Percentiles rank a stretch among this genome's conserved stretches.
phyloP scores from a whole-genome alignment of 2,329 filamentous ascomycete genomes.

The Ustilaginoidea virens region DNA sequence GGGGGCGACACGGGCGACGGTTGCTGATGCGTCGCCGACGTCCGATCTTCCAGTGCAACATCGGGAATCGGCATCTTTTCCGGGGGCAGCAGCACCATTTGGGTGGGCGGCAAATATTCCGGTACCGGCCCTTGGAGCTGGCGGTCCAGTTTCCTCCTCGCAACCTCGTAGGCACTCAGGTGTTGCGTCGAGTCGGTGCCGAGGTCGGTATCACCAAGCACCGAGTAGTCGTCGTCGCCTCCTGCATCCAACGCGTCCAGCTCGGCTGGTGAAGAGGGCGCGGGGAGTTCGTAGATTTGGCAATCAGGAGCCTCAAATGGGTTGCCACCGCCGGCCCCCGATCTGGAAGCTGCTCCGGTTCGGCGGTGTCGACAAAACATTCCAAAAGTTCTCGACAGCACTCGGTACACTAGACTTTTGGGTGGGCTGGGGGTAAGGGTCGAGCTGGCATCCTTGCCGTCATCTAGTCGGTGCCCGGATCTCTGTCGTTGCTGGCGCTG shows the following conservation, averaged over 20 bases:
- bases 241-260: slow-evolving; percentile 33
- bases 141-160: slow-evolving; percentile 32
- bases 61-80: slow-evolving; percentile 15
- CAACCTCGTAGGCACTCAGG: slow-evolving; percentile 33
- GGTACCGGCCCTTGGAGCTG: slow-evolving; percentile 35
- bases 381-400: slow-evolving; percentile 27
- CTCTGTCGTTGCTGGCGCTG: slow-evolving; percentile 16
- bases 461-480: slow-evolving; percentile 11
- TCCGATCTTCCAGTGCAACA: slow-evolving; percentile 3
- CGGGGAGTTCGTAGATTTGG: slow-evolving; percentile 37
- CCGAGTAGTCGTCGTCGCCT: slow-evolving; percentile 18
- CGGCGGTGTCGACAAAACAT: slow-evolving; percentile 18
- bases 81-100: slow-evolving; percentile 11
- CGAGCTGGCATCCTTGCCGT: slow-evolving; percentile 22
- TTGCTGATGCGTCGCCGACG: slow-evolving; percentile 7
- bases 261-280: slow-evolving; percentile 29
- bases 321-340: slow-evolving; percentile 11
- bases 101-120: slow-evolving; percentile 28
- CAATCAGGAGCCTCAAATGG: slow-evolving; percentile 23
- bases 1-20: slow-evolving; percentile 8
- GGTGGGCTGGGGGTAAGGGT: slow-evolving; percentile 14
- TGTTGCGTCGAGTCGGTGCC: slow-evolving; percentile 23
- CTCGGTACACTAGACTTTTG: slow-evolving; percentile 10
- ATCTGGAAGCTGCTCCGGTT: slow-evolving; percentile 7
- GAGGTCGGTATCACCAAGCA: slow-evolving; percentile 23